Conservation (phyloP, 2,329 filamentous ascomycete genomes). For the Curvularia verruculosa region DNA sequence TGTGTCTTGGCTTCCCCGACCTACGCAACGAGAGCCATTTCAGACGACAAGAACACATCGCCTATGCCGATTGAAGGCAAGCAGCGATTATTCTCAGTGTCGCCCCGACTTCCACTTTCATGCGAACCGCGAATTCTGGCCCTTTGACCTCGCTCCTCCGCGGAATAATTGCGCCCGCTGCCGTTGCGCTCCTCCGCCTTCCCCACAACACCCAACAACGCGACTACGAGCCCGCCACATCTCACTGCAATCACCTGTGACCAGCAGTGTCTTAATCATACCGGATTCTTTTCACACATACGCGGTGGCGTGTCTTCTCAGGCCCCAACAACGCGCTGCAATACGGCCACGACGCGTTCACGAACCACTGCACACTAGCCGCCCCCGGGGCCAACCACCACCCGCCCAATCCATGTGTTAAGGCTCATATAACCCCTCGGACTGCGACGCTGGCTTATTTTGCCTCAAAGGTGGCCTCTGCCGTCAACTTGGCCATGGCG, state of each 20-base stretch:
- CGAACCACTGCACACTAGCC: constrained; percentile 34
- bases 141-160: constrained; percentile 20
- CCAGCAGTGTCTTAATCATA: constrained; percentile 10
- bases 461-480: constrained; percentile 48
- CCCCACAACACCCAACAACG: constrained; percentile 34
- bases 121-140: constrained; percentile 42
- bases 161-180: constrained; percentile 33
- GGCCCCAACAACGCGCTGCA: constrained; percentile 34
- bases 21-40: constrained; percentile 37
- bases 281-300: constrained; percentile 11
- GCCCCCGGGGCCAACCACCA: constrained; percentile 26
- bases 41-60: constrained; percentile 34
- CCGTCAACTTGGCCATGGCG: constrained; percentile 51
- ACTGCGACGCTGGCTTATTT: constrained; percentile 46
- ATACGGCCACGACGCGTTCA: constrained; percentile 36
- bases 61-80: constrained; percentile 35
- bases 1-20: constrained; percentile 24
- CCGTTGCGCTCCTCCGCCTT: constrained; percentile 29
- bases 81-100: constrained; percentile 42
- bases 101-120: constrained; percentile 37
- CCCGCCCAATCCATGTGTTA: constrained; percentile 36
- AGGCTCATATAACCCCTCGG: constrained; percentile 13
- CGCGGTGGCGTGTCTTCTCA: constrained; percentile 12
- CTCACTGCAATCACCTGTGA: constrained; percentile 10
- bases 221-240: constrained; percentile 32